Evolutionary conservation across 306 rosid species (phyloP), one percentile per base, ranked within the genome.

Genomic region (Oxytropis ochrocephala): DNA sequence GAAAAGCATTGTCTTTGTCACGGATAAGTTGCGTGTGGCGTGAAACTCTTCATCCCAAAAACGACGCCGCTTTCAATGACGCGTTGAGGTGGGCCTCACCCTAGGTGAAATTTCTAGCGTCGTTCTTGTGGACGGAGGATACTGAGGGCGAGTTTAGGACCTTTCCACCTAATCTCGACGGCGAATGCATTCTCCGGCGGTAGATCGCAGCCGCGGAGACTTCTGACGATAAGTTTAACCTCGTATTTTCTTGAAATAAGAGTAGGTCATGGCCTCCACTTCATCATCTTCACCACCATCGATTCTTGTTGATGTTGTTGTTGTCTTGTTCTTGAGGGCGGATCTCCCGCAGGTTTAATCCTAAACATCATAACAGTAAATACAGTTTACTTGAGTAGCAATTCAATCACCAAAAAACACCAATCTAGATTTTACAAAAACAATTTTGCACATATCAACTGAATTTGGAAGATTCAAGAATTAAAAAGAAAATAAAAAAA

Each of bases 181-280:
- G 83, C 61, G 63, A 86, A 53, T 27, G 70, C 77, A 43, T 64
- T 81, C 14, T 75, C 79, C 54, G 76, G 44, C 60, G 64, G 64
- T 85, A 64, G 95, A 88, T 94, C 96, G 78, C 82, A 70, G 7
- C 88, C 87, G 14, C 82, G 85, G n/a, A 95, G 79, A 14, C 84
- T 69, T 82, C 68, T 73, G 7, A 95, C 84, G n/a, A 76, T 62
- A 2, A 95, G 59, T 38, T 47, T 83, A 11, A 85, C 96, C 75
- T 89, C 86, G 78, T 84, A 91, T 70, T 90, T 90, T 69, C 75
- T 78, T 51, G 85, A 69, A 14, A 78, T 79, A 11, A 83, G 87
- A 64, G 97, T 95, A 47, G 97, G 99, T 97, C 97, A 95, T 0
- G 99, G 99, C 48, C 99, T 86, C 99, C 99, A 95, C 77, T 77